Percentiles rank a stretch among this genome's conserved stretches.
phyloP scores from a whole-genome alignment of 352 stramenopile species.

The Plasmopara viticola region DNA sequence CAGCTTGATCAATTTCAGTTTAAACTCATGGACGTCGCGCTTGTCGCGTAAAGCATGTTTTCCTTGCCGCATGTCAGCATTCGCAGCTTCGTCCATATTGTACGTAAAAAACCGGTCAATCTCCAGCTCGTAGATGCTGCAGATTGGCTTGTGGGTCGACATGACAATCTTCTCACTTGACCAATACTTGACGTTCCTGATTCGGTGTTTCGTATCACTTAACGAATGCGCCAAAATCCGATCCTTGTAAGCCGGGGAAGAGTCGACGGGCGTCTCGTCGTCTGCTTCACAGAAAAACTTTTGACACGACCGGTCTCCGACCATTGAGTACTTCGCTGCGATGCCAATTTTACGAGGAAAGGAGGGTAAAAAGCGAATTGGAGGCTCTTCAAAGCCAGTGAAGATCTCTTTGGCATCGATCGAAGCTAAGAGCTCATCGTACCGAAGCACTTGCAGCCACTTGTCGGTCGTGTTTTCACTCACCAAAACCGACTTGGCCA shows the following conservation, averaged over 20 bases:
- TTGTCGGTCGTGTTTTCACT: conserved; percentile 50
- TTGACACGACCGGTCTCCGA: conserved; percentile 48
- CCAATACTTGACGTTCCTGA: conserved; percentile 58
- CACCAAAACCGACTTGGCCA: conserved; percentile 56
- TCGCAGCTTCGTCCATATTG: conserved; percentile 48
- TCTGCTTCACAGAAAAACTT: conserved; percentile 45
- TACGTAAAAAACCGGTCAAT: conserved; percentile 71
- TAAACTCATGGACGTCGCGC: conserved; percentile 55
- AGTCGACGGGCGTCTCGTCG: conserved; percentile 25
- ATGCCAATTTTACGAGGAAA: conserved; percentile 59
- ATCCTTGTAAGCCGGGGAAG: conserved; percentile 61
- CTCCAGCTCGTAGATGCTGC: conserved; percentile 64
- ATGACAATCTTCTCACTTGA: conserved; percentile 57
- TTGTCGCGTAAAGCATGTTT: conserved; percentile 56
- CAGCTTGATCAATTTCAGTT: conserved; percentile 66
- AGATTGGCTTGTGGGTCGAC: conserved; percentile 71
- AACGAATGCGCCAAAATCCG: conserved; percentile 67
- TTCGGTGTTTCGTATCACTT: conserved; percentile 47
- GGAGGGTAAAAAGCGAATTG: conserved; percentile 67
- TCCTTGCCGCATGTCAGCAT: conserved; percentile 35
- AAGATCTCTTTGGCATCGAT: conserved; percentile 82
- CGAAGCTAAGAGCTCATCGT: conserved; percentile 57
- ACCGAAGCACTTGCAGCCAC: conserved; percentile 69
- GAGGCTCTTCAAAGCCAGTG: conserved; percentile 78
- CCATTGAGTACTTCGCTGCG: conserved; percentile 58